Conservation (phyloP, 108 stramenopile genomes). For the Ochromonas danica region DNA sequence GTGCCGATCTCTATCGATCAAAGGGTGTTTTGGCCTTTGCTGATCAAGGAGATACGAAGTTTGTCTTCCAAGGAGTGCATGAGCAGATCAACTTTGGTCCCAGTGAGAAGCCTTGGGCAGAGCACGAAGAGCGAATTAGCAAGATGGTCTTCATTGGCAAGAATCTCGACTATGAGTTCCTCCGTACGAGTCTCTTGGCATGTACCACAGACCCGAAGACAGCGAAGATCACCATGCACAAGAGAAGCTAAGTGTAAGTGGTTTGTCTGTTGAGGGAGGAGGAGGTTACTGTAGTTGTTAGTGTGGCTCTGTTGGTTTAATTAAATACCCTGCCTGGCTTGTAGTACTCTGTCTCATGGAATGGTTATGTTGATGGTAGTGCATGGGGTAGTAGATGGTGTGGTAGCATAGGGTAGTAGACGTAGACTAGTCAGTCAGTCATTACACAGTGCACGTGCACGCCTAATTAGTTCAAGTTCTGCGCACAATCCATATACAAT, state of each 20-base stretch:
- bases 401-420: too few species aligned
- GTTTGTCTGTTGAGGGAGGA: background rate
- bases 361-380: too few species aligned
- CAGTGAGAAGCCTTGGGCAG: conserved; percentile 75
- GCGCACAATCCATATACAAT: too few species aligned
- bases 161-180: conserved; percentile 69
- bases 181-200: background rate
- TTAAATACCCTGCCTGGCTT: too few species aligned
- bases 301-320: too few species aligned
- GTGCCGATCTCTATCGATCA: conserved; percentile 83
- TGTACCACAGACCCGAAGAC: background rate
- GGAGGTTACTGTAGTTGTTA: too few species aligned
- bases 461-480: too few species aligned
- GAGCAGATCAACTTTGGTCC: conserved; percentile 96
- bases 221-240: conserved; percentile 27
- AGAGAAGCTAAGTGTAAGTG: background rate
- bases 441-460: too few species aligned
- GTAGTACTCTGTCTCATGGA: too few species aligned
- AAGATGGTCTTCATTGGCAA: conserved; percentile 95
- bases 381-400: too few species aligned
- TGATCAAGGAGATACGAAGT: conserved; percentile 86
- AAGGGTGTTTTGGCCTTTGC: conserved; percentile 88
- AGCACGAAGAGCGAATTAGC: conserved; percentile 70
- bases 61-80: conserved; percentile 95
- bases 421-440: too few species aligned